Evolutionary conservation across 106 monocot genomes (phyloP).

Genomic region (Gastrodia elata): DNA sequence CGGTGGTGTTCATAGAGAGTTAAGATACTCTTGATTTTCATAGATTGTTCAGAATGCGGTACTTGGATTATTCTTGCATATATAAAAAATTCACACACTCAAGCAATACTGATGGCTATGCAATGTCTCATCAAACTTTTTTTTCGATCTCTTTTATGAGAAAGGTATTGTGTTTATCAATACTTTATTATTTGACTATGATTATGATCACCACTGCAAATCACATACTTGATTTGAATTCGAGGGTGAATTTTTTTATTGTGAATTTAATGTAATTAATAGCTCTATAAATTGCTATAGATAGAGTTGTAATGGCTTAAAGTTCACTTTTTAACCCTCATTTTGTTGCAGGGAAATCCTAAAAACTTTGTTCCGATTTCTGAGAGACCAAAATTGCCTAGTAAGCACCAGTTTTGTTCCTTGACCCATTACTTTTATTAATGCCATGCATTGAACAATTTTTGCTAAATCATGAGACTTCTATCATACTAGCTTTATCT

Average conservation of each 20-base stretch:
- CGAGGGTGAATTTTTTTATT: neutral
- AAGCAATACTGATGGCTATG: neutral
- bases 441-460: neutral
- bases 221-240: neutral
- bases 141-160: neutral
- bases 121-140: neutral
- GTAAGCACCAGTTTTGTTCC: slow-evolving; percentile 1
- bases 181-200: neutral
- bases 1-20: neutral
- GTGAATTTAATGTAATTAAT: neutral
- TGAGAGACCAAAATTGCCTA: slow-evolving; percentile 8
- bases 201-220: neutral
- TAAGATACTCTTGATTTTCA: neutral
- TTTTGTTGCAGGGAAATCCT: slow-evolving; percentile 11
- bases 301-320: neutral
- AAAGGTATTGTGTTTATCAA: neutral
- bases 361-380: slow-evolving; percentile 7
- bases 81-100: neutral
- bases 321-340: slow-evolving; percentile 3
- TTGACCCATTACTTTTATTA: neutral
- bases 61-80: neutral
- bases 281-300: too few species aligned
- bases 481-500: neutral
- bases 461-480: neutral
- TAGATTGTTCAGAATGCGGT: neutral